Base-by-base conservation (phyloP, 345 rosid genomes). In the Camelina neglecta region DNA sequence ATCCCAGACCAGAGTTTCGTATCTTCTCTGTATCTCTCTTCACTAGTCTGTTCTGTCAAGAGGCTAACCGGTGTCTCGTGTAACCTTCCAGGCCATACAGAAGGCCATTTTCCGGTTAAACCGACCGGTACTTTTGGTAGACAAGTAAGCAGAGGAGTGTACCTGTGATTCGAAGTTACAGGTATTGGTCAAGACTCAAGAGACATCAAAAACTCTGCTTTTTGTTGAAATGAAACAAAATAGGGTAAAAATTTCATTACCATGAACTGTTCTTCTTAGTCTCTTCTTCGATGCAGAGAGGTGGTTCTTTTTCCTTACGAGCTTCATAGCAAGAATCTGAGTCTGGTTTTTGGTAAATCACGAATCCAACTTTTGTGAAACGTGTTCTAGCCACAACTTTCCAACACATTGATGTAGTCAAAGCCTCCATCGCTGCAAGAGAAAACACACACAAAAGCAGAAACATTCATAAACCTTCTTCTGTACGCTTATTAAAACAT, bases 351-450 rank as follows among this genome's bases (percentile, higher is more conserved):
- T 89, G 93, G 82, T 83, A 92, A 79, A 92, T 88, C 44, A 94
- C 91, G 50, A 90, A 83, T 66, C 98, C 96, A 48, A 94, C 84
- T 69, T 88, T 87, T 42, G 86, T 67, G 0, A 82, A 80, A 77
- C 89, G 53, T 53, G 86, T 81, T 86, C 85, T 89, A 3, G 90
- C 85, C 53, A 92, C 90, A 71, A 71, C 77, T 62, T 89, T 81
- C 98, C 98, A 94, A 83, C 97, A 94, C 79, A 90, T 86, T 54
- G 97, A 84, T 82, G 70, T 69, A 18, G 97, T 90, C 66, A 94
- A 72, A 77, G 82, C 49, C 67, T 82, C 89, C 93, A 88, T 89
- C 8, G 89, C 98, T 90, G 86, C 84, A 84, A 29, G 7, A 64
- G 31, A 60, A 51, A 68, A 11, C 58, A 24, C 23, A 49, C 44